These are phyloP conservation scores for Yarrowia porcina DNA, from an alignment of 805 yeast species.

Conservation along the genomic window DNA sequence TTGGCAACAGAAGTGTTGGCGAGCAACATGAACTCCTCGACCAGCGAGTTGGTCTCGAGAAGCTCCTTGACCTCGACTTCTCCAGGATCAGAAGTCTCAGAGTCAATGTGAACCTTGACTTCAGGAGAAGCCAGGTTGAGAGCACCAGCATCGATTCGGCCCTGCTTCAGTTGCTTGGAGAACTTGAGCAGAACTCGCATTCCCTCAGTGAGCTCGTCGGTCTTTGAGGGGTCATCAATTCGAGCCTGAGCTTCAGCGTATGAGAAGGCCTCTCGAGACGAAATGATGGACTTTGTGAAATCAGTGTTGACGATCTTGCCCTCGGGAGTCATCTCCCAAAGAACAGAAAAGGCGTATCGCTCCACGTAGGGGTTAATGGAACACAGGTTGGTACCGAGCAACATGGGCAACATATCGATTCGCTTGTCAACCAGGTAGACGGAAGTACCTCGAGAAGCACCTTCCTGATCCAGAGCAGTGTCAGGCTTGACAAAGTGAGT, in stretches of 20 bases:
- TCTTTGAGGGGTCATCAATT: conserved; percentile 72
- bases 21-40: conserved; percentile 96
- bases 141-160: conserved; percentile 92
- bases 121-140: conserved; percentile 96
- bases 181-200: conserved; percentile 76
- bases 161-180: conserved; percentile 82
- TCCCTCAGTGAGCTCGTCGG: conserved; percentile 82
- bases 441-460: conserved; percentile 95
- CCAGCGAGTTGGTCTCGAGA: conserved; percentile 89
- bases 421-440: conserved; percentile 96
- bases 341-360: conserved; percentile 88
- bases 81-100: conserved; percentile 94
- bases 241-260: conserved; percentile 90
- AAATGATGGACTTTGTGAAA: conserved; percentile 82
- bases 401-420: conserved; percentile 96
- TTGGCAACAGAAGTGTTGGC: conserved; percentile 96
- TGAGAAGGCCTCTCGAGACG: conserved; percentile 90
- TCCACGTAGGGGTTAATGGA: conserved; percentile 94
- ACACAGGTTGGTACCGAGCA: conserved; percentile 92
- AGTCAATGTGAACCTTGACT: conserved; percentile 94
- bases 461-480: conserved; percentile 90
- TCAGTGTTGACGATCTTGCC: conserved; percentile 79
- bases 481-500: conserved; percentile 94
- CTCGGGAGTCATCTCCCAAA: conserved; percentile 89
- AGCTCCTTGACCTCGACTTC: conserved; percentile 89